Conservation (phyloP, 257 asterid genomes). For the Nicotiana otophora region DNA sequence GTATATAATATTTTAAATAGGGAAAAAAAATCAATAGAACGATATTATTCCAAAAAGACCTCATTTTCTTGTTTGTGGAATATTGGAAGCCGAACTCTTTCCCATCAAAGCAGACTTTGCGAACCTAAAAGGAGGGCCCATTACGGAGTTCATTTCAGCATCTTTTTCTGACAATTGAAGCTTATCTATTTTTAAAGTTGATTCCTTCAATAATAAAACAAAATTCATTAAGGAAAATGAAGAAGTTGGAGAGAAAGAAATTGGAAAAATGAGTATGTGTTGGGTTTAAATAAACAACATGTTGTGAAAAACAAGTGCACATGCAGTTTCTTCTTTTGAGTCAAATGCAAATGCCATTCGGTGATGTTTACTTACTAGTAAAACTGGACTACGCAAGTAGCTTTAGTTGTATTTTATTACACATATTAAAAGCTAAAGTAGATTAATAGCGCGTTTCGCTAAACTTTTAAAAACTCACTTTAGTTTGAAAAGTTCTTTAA, state of each 20-base stretch:
- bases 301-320: background rate
- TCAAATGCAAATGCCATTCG: background rate
- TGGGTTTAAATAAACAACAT: background rate
- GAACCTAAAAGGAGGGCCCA: background rate
- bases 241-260: background rate
- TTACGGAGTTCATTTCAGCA: background rate
- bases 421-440: too few species aligned
- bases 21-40: too few species aligned
- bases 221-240: background rate
- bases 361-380: background rate
- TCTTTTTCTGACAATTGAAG: constrained; percentile 22
- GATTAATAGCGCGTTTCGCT: too few species aligned
- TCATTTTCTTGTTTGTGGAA: constrained; percentile 5
- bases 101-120: background rate
- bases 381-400: background rate
- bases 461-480: too few species aligned
- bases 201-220: background rate
- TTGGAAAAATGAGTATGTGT: background rate
- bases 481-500: too few species aligned
- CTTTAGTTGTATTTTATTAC: too few species aligned
- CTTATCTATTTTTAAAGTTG: background rate
- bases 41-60: background rate
- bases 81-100: background rate
- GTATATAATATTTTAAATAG: too few species aligned
- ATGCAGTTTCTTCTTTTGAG: background rate